Conservation (phyloP, 331 rosid genomes). For the Pyracantha coccinea region DNA sequence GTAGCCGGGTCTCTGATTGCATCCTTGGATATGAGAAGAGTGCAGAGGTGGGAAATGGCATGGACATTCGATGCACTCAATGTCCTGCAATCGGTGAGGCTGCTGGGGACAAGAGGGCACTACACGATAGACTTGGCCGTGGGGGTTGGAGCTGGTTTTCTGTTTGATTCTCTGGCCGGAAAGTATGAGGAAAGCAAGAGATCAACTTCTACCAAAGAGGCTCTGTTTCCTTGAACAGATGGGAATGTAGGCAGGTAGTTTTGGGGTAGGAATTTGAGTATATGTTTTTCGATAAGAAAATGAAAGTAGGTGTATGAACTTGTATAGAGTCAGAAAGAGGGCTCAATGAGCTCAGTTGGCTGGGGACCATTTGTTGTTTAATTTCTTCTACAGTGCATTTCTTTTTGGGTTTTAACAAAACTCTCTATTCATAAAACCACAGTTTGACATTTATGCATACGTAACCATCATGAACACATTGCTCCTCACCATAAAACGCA, state of each 20-base stretch:
- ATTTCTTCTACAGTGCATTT: not conserved
- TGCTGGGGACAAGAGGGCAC: slow-evolving; percentile 86
- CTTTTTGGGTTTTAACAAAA: not conserved
- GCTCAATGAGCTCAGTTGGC: not conserved
- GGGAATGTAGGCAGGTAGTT: not conserved
- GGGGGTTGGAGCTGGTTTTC: slow-evolving; percentile 90
- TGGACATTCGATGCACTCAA: slow-evolving; percentile 63
- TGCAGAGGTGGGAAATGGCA: slow-evolving; percentile 61
- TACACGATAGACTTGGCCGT: slow-evolving; percentile 84
- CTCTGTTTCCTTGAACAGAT: not conserved
- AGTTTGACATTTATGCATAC: too few species aligned
- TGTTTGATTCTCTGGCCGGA: slow-evolving; percentile 76
- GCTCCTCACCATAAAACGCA: too few species aligned
- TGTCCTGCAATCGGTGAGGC: slow-evolving; percentile 57
- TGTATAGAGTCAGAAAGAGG: not conserved
- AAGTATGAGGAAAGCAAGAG: slow-evolving; percentile 58
- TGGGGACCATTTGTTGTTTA: not conserved
- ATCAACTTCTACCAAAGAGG: slow-evolving; percentile 7
- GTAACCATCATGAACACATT: too few species aligned
- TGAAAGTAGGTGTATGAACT: not conserved
- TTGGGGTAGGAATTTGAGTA: not conserved
- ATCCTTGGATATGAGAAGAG: slow-evolving; percentile 83
- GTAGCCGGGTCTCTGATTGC: slow-evolving; percentile 94
- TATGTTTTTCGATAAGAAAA: not conserved
- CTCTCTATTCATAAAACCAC: not conserved